A percentile compares a stretch with the other conserved stretches of the same genome.
Conservation (phyloP, 176 grass and related monocot species). For the Carex kokanica region DNA sequence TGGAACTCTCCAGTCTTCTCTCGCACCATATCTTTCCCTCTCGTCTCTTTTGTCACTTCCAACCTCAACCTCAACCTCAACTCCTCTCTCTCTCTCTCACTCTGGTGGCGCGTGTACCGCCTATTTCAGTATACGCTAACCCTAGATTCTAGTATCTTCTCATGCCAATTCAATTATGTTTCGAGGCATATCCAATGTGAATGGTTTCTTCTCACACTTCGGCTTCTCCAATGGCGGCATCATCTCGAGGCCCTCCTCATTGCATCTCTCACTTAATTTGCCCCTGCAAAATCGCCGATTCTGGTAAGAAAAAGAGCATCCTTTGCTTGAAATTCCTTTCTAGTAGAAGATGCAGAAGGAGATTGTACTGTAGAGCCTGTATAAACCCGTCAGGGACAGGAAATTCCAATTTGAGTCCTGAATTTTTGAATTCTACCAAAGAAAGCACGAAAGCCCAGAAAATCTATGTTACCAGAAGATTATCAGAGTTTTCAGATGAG, state of each 20-base stretch:
- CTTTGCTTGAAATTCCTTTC: conserved; percentile 3
- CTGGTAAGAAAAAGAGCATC: conserved; percentile 1
- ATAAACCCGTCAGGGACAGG: background rate
- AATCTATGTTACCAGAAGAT: conserved; percentile 29
- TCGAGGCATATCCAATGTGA: background rate
- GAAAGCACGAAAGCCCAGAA: conserved; percentile 29
- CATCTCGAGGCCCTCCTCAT: background rate
- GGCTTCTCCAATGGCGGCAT: conserved; percentile 18
- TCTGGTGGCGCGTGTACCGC: background rate
- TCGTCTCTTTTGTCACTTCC: background rate
- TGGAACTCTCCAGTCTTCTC: background rate
- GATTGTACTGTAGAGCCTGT: conserved; percentile 26
- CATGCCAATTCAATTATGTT: conserved; percentile 28
- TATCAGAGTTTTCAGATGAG: conserved; percentile 24
- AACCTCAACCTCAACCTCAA: background rate
- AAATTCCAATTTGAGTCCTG: conserved; percentile 26
- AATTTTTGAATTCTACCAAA: conserved; percentile 27
- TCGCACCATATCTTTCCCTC: background rate
- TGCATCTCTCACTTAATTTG: conserved; percentile 9
- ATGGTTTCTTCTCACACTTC: background rate
- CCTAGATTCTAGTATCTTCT: conserved; percentile 16
- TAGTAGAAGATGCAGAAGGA: conserved; percentile 17
- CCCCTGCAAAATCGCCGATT: conserved; percentile 1
- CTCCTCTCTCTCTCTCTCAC: background rate
- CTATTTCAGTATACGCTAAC: background rate